Evolutionary conservation across 306 rosid species (phyloP), one percentile per base, ranked within the genome.

Genomic region (Rosa multiflora): DNA sequence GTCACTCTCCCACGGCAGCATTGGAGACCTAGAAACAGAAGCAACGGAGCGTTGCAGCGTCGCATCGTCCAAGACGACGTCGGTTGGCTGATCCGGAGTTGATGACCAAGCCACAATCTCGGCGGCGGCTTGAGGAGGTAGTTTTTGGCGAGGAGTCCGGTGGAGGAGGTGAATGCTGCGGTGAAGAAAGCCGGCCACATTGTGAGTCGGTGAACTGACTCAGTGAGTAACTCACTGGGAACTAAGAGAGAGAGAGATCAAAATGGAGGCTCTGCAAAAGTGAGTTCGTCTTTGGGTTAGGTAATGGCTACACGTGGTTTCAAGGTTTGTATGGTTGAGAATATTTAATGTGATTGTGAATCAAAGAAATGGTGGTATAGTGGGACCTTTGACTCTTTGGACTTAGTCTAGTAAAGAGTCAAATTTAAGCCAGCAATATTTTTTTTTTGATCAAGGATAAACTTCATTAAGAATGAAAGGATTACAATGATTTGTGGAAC

Each of bases 81-180:
- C 64, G 79, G 67, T 62, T 32, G 43, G 47, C 58, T 32, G 70
- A 62, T 74, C 35, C 35, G 47, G 72, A 10, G 46, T 14, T n/a
- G 59, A 49, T 9, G 75, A 48, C 14, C 67, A 32, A 32, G 35
- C 35, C 35, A 1, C 35, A 32, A 32, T 32, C 35, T 32, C 66
- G 18, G 76, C 40, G 18, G 52, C 37, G 32, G 80, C 6, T 14
- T 72, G 71, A 83, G 76, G 63, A 88, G 74, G 80, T 64, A 88
- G 62, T 83, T 92, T 64, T 79, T 89, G 43, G 93, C 88, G 64
- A 82, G 91, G 40, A 90, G 74, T 1, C 91, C 87, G 11, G 95
- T 87, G 85, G 97, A 82, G 80, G 90, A 93, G 0, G 97, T 93
- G n/a, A 88, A 89, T 0, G 85, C 91, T 2, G 90, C 88, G 8